A percentile compares a stretch with the other conserved stretches of the same genome.
Evolutionary conservation across 1,284 basidiomycete species (phyloP).

Genomic region (Hymenochaete sp.): DNA sequence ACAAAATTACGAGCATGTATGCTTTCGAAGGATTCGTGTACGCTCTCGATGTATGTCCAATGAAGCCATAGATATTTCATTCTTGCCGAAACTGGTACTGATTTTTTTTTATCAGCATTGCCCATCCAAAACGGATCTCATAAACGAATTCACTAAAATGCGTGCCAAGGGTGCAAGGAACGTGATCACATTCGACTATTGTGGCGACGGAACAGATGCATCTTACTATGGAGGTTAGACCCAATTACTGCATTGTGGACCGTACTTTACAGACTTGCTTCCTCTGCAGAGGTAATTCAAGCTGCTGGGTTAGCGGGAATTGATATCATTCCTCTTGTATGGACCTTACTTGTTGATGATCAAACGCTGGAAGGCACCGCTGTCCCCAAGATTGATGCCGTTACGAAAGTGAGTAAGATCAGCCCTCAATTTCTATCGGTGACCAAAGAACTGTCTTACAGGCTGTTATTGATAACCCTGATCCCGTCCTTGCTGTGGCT

Average conservation of each 20-base stretch:
- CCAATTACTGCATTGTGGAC: not conserved
- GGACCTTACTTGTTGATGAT: slow-evolving; percentile 14
- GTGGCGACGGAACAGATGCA: slow-evolving; percentile 14
- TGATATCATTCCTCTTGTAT: slow-evolving; percentile 16
- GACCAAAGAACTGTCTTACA: not conserved
- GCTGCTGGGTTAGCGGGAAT: slow-evolving; percentile 15
- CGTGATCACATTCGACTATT: slow-evolving; percentile 18
- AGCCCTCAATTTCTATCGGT: too few species aligned
- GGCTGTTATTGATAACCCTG: slow-evolving; percentile 17
- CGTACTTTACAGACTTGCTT: not conserved
- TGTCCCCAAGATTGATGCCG: slow-evolving; percentile 15
- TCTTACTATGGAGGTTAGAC: slow-evolving; percentile 15
- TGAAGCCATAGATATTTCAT: not conserved
- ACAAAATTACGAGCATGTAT: slow-evolving; percentile 17
- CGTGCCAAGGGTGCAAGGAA: slow-evolving; percentile 13
- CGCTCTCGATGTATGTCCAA: slow-evolving; percentile 8
- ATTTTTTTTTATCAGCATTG: slow-evolving; percentile 10
- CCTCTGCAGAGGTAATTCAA: slow-evolving; percentile 13
- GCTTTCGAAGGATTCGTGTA: slow-evolving; percentile 16
- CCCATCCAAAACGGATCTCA: slow-evolving; percentile 3
- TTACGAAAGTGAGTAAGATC: slow-evolving; percentile 14
- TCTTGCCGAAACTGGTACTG: not conserved
- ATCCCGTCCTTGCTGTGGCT: slow-evolving; percentile 16
- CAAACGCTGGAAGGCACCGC: slow-evolving; percentile 12
- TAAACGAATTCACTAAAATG: slow-evolving; percentile 14